Evolutionary conservation across 169 alveolate genomes (phyloP), one percentile per base, ranked within the genome.

Genomic region (Eimeria necatrix): DNA sequence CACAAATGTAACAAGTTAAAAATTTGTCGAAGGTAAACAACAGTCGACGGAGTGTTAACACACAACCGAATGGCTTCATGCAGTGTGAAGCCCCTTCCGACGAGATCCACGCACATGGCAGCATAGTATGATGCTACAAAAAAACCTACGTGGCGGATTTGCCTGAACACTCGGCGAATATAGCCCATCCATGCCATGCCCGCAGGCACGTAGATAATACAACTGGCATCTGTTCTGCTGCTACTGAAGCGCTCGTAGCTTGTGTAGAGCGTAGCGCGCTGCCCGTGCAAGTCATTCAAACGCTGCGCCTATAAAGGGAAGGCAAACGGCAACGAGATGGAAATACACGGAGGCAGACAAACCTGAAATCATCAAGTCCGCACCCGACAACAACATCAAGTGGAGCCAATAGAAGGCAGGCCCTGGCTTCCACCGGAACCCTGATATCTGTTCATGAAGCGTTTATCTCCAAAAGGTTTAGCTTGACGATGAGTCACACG

Each of bases 221-320:
- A 32, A 76, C 60, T 76, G 86, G 10, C 86, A 76, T 60, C 86
- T 76, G 86, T 60, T 76, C 20, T 5, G 61, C 12, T 76, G 86
- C 86, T 76, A 76, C 86, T 48, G 22, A 60, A 60, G 86, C 26
- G 64, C 61, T 46, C 49, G 41, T 20, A 60, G 61, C 46, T 76
- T 20, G 86, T 60, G 86, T 9, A 18, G 61, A 18, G 61, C 41
- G 86, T 60, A 7, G 60, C 4, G 46, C 12, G 1, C n/a, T 51
- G 86, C 86, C 64, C 61, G n/a, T 16, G 60, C 46, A 20, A 4
- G 86, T 56, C 61, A 48, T 16, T 24, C 46, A 20, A 4, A 60
- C 86, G 49, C 61, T 0, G 64, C 86, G 46, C 61, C 86, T 76
- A 76, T 48, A 76, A 41, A 48, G 86, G 46, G 46, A 48, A 76